Evolutionary conservation across 129 eudicot species (phyloP).

Genomic region (Chrysanthemum makinoi): DNA sequence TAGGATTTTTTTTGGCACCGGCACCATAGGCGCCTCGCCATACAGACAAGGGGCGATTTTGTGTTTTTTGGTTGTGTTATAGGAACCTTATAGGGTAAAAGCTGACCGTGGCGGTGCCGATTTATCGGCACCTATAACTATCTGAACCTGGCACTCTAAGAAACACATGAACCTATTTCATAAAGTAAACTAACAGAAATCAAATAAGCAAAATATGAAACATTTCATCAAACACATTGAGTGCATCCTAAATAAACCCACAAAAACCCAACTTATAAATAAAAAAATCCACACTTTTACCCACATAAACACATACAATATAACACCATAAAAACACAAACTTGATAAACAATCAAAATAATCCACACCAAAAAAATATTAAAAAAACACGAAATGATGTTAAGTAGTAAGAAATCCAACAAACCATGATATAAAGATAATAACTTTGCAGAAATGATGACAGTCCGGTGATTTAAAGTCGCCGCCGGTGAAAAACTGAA

Average conservation of each 20-base stretch:
- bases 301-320: not conserved
- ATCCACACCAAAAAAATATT: constrained; percentile 6
- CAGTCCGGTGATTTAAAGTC: constrained; percentile 17
- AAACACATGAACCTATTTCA: not conserved
- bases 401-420: not conserved
- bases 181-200: constrained; percentile 7
- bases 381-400: constrained; percentile 1
- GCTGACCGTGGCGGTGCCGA: too few relatives aligned
- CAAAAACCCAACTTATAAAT: not conserved
- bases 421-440: constrained; percentile 13
- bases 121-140: too few relatives aligned
- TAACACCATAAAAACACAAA: not conserved
- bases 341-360: constrained; percentile 1
- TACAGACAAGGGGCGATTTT: too few relatives aligned
- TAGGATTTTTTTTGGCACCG: too few relatives aligned
- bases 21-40: too few relatives aligned
- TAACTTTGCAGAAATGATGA: too few relatives aligned
- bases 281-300: not conserved
- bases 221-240: constrained; percentile 31
- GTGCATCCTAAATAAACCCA: constrained; percentile 16
- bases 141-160: too few relatives aligned
- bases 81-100: too few relatives aligned
- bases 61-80: too few relatives aligned
- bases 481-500: constrained; percentile 30
- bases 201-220: not conserved